Conservation (phyloP, 495 filamentous ascomycete species). For the Neurospora cerealis region DNA sequence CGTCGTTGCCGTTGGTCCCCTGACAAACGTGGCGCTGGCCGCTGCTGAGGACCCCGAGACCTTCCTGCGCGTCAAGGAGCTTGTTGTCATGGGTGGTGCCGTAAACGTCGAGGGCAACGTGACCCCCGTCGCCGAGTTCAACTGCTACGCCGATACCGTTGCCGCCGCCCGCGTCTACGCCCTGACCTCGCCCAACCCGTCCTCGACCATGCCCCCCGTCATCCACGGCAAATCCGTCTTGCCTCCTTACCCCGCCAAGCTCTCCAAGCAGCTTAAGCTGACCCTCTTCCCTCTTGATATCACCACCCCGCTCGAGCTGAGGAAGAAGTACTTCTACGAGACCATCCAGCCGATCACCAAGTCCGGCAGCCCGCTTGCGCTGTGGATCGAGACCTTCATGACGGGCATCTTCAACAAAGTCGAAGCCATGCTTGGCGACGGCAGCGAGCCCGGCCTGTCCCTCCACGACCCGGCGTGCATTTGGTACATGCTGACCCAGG, state of each 20-base stretch:
- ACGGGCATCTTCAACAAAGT: constrained; percentile 66
- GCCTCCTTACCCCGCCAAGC: constrained; percentile 54
- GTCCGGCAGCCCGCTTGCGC: constrained; percentile 64
- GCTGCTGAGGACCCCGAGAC: constrained; percentile 75
- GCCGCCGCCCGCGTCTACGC: constrained; percentile 85
- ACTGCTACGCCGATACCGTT: constrained; percentile 69
- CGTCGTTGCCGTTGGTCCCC: constrained; percentile 78
- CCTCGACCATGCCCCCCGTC: constrained; percentile 55
- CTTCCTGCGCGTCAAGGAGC: constrained; percentile 79
- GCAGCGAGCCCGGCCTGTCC: constrained; percentile 48
- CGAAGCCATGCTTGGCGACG: constrained; percentile 46
- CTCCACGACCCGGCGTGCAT: constrained; percentile 85
- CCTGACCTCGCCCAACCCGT: constrained; percentile 70
- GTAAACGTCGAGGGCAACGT: constrained; percentile 69
- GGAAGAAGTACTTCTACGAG: constrained; percentile 46
- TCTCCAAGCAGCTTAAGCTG: constrained; percentile 58
- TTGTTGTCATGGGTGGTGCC: constrained; percentile 96
- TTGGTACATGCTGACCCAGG: constrained; percentile 68
- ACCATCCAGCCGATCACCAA: constrained; percentile 39
- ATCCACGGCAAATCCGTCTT: constrained; percentile 34
- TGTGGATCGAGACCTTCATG: constrained; percentile 75
- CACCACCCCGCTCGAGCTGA: constrained; percentile 64
- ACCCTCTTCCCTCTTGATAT: constrained; percentile 84
- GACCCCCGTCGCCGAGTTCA: constrained; percentile 76
- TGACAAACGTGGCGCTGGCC: constrained; percentile 85